Base-by-base conservation (phyloP, 2,329 filamentous ascomycete genomes). In the Nemania bipapillata region DNA sequence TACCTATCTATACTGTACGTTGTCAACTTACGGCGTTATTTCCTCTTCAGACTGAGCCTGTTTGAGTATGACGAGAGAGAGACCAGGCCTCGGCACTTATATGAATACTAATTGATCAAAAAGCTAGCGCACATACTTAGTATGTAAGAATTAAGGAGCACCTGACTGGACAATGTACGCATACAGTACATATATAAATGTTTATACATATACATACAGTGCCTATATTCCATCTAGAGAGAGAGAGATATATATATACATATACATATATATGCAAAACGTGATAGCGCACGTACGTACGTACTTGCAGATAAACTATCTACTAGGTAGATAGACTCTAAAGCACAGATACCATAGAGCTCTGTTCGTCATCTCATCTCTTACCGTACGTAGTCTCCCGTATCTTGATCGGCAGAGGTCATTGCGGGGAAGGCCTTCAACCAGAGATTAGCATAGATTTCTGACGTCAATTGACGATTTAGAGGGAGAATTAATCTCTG, bases 381-480 rank as follows among this genome's bases (percentile, higher is more conserved):
- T 52, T 61, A 8, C 1, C 4, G 2, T 11, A 30, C 15, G 17
- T 52, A 11, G 28, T 7, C 56, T 57, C 12, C 37, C 42, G 50
- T 53, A 53, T 57, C 66, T 62, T 54, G 57, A 63, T 66, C 52
- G 63, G 63, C 40, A 58, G 54, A 66, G 55, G 53, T 40, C 35
- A 58, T 63, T 66, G 63, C 54, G 63, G 66, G 63, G 66, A 62
- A 68, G 30, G 50, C 15, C 42, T 56, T 28, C n/a, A 52, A 61
- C 24, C 20, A 59, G 30, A 32, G 30, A 32, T 32, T 32, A 32
- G 30, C 40, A 61, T 35, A 63, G 52, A 35, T 65, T 62, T 54
- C 63, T 66, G 66, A 69, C 66, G 63, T 66, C 66, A 63, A 66
- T 63, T 40, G n/a, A 49, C 22, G 22, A 40, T 30, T 35, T 47